These are phyloP conservation scores for Phytophthora ramorum DNA, from an alignment of 352 stramenopile genomes.

Conservation along the genomic window DNA sequence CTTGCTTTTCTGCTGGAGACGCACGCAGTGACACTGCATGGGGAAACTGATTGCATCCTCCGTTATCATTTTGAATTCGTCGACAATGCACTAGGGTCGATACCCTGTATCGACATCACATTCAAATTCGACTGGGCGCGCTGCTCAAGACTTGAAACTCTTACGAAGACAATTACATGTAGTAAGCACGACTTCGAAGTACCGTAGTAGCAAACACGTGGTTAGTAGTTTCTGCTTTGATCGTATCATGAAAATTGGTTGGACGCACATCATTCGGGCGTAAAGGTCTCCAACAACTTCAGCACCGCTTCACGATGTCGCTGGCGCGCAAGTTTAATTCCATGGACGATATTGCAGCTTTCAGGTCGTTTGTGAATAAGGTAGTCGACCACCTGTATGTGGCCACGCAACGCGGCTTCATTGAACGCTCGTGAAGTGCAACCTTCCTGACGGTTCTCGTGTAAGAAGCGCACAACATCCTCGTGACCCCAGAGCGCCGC, in stretches of 20 bases:
- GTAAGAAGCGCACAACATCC: constrained; percentile 55
- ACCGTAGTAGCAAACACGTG: no score
- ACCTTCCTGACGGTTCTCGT: constrained; percentile 59
- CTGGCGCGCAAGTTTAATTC: constrained; percentile 53
- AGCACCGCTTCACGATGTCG: constrained; percentile 38
- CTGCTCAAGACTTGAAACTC: constrained; percentile 11
- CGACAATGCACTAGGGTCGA: constrained; percentile 23
- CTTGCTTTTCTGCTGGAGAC: constrained; percentile 46
- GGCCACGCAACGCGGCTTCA: constrained; percentile 50
- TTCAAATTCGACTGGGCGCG: constrained; percentile 22
- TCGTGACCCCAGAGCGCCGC: constrained; percentile 50
- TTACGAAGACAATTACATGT: constrained; percentile 1
- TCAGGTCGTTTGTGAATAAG: constrained; percentile 43
- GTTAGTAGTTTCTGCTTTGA: neutral
- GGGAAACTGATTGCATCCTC: constrained; percentile 31
- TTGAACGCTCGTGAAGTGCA: constrained; percentile 60
- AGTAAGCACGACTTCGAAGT: no score
- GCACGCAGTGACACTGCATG: constrained; percentile 31
- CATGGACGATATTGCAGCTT: constrained; percentile 47
- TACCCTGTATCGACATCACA: constrained; percentile 24
- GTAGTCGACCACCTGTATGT: constrained; percentile 50
- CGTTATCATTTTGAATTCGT: constrained; percentile 27
- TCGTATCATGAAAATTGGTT: neutral
- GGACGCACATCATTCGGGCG: neutral
- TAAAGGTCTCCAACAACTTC: constrained; percentile 19